A percentile compares a stretch with the other conserved stretches of the same genome.
phyloP scores from a whole-genome alignment of 306 rosid genomes.

The Prunus padus region DNA sequence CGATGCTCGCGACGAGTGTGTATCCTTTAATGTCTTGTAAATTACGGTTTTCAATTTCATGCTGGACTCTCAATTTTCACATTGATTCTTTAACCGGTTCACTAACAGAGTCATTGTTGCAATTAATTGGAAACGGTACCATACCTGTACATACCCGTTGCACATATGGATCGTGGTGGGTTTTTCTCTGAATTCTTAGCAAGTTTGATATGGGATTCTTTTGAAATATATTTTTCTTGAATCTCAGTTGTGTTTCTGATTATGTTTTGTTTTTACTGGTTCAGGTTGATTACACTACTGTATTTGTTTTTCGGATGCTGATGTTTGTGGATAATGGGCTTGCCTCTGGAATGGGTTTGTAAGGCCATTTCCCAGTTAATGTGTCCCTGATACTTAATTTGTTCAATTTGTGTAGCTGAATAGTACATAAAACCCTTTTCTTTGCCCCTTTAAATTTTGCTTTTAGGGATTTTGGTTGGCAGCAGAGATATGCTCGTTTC shows the following conservation, averaged over 20 bases:
- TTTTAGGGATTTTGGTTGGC: slow-evolving; percentile 94
- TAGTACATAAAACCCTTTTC: neutral
- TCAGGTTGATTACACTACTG: slow-evolving; percentile 91
- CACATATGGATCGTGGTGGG: slow-evolving; percentile 97
- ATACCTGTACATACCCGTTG: slow-evolving; percentile 77
- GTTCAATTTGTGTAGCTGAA: slow-evolving; percentile 2
- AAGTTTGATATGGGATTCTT: slow-evolving; percentile 4
- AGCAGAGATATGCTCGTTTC: slow-evolving; percentile 96
- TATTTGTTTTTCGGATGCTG: slow-evolving; percentile 87
- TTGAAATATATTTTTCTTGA: neutral
- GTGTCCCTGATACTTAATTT: slow-evolving; percentile 16
- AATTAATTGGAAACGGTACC: slow-evolving; percentile 84
- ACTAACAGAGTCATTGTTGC: slow-evolving; percentile 73
- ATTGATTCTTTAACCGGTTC: slow-evolving; percentile 32
- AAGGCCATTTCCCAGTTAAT: slow-evolving; percentile 49
- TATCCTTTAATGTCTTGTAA: slow-evolving; percentile 49
- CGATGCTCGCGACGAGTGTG: slow-evolving; percentile 99
- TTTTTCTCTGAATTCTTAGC: slow-evolving; percentile 12
- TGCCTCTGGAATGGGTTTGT: slow-evolving; percentile 99
- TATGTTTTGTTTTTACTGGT: neutral
- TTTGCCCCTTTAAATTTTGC: slow-evolving; percentile 16
- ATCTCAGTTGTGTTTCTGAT: neutral
- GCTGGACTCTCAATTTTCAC: slow-evolving; percentile 14
- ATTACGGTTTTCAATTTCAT: slow-evolving; percentile 16
- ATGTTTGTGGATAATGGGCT: slow-evolving; percentile 98